A percentile compares a stretch with the other conserved stretches of the same genome.
These are phyloP conservation scores for Solanum chacoense DNA, from an alignment of 305 asterid genomes.

Conservation along the genomic window DNA sequence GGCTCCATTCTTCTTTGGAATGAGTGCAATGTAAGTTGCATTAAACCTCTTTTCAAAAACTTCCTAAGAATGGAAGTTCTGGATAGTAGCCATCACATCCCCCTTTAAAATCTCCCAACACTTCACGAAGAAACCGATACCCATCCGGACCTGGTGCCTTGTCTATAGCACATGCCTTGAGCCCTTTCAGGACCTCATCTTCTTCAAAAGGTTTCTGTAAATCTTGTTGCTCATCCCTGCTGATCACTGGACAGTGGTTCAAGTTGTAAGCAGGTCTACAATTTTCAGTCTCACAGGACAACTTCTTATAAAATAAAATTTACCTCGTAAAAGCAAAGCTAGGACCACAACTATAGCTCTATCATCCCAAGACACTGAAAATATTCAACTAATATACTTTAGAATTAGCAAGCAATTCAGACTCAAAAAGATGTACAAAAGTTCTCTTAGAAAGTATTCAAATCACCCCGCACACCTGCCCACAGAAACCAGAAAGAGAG, in stretches of 20 bases:
- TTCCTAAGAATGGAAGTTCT: background rate
- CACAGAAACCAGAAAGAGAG: background rate
- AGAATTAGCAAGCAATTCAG: background rate
- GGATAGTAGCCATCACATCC: background rate
- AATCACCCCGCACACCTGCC: background rate
- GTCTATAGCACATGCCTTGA: background rate
- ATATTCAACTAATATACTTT: background rate
- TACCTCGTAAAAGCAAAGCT: background rate
- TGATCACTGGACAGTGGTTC: background rate
- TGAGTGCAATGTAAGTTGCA: too few relatives aligned
- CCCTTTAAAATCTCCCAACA: background rate
- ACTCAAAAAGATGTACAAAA: background rate
- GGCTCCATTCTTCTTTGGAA: too few relatives aligned
- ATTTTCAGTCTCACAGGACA: background rate
- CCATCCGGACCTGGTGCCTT: background rate
- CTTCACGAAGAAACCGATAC: background rate
- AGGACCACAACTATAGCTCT: background rate
- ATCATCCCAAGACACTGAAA: background rate
- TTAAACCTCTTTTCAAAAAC: background rate
- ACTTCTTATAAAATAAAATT: background rate
- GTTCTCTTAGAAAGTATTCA: background rate
- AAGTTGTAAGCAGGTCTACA: background rate
- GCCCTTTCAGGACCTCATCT: background rate
- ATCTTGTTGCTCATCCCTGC: background rate
- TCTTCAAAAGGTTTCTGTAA: background rate